Conservation (phyloP, 768 basidiomycete genomes). For the Multifurca ochricompacta region DNA sequence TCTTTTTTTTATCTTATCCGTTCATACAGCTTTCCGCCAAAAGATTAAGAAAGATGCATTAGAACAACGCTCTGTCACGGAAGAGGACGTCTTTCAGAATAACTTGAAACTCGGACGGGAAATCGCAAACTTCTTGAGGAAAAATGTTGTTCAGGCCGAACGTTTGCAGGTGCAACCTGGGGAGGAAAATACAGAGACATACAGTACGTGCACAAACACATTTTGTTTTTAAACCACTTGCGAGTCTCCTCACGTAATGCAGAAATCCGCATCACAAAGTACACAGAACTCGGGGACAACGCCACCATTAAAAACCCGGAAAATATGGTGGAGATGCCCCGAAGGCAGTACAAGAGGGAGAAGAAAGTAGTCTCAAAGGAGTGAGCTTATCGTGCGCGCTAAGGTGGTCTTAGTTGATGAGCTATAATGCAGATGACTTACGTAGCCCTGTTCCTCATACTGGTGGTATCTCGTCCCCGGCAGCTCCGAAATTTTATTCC, state of each 20-base stretch:
- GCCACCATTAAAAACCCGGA: slow-evolving; percentile 60
- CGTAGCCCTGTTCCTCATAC: slow-evolving; percentile 18
- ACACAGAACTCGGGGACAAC: slow-evolving; percentile 87
- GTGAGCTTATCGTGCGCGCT: slow-evolving; percentile 8
- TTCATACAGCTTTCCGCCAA: slow-evolving; percentile 51
- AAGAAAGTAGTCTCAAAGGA: neutral
- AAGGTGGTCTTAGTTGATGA: slow-evolving; percentile 2
- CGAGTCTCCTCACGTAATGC: neutral
- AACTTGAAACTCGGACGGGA: slow-evolving; percentile 57
- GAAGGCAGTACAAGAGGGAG: slow-evolving; percentile 26
- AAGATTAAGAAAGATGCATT: slow-evolving; percentile 60
- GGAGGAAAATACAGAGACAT: slow-evolving; percentile 38
- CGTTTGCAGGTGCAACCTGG: slow-evolving; percentile 33
- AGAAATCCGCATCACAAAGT: slow-evolving; percentile 67
- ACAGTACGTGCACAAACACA: slow-evolving; percentile 45
- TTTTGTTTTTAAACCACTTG: neutral
- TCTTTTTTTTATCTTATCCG: neutral
- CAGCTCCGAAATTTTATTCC: slow-evolving; percentile 46
- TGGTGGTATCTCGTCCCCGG: slow-evolving; percentile 11
- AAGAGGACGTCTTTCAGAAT: slow-evolving; percentile 43
- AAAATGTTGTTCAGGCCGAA: slow-evolving; percentile 80
- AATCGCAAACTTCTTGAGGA: slow-evolving; percentile 63
- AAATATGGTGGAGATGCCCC: slow-evolving; percentile 40
- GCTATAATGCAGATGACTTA: slow-evolving; percentile 22
- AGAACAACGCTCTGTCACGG: slow-evolving; percentile 34